These are phyloP conservation scores for Lepidium africanum DNA, from an alignment of 345 rosid species.

Conservation along the genomic window DNA sequence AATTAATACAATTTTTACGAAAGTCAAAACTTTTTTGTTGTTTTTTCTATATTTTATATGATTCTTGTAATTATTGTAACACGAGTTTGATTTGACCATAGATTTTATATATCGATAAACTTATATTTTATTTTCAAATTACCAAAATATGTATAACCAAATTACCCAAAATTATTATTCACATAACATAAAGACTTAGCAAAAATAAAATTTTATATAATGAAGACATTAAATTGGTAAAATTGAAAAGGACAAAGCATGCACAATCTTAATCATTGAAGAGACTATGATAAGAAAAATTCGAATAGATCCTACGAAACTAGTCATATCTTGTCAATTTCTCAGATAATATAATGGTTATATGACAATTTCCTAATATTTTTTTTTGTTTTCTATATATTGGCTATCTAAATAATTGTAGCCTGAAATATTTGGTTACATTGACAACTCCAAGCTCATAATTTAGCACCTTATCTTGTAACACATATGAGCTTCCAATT, in stretches of 20 bases:
- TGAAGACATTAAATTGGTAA: not conserved
- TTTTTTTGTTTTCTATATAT: not conserved
- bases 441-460: no score
- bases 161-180: not conserved
- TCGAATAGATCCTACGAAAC: constrained; percentile 1
- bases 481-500: no score
- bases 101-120: not conserved
- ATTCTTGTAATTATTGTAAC: not conserved
- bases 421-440: not conserved
- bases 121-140: not conserved
- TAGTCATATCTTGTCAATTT: not conserved
- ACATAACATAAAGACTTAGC: not conserved
- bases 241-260: constrained; percentile 20
- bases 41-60: not conserved
- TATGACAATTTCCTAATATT: not conserved
- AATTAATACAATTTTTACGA: not conserved
- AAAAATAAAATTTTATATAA: not conserved
- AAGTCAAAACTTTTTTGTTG: constrained; percentile 17
- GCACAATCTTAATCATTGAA: constrained; percentile 26
- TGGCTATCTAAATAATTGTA: not conserved
- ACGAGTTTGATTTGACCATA: constrained; percentile 6
- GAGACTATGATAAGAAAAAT: not conserved
- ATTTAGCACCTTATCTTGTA: no score
- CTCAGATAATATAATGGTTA: not conserved
- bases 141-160: not conserved